These are phyloP conservation scores for Hygrocybe coccinea DNA, from an alignment of 768 basidiomycete genomes.

Conservation along the genomic window DNA sequence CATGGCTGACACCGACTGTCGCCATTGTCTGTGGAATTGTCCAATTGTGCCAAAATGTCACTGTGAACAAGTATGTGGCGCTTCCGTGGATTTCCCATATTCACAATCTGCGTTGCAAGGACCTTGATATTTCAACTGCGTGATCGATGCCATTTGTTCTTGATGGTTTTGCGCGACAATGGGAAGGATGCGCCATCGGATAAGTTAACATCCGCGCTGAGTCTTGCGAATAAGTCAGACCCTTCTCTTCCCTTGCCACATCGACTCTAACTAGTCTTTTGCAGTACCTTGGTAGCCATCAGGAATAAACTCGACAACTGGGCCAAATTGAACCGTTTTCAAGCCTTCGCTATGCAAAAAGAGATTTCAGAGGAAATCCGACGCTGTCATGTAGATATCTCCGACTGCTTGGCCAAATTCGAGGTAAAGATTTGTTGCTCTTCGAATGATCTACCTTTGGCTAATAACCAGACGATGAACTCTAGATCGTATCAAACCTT, in stretches of 20 bases:
- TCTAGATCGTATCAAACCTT: constrained; percentile 42
- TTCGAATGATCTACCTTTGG: background rate
- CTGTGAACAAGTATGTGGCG: constrained; percentile 41
- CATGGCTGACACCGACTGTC: constrained; percentile 41
- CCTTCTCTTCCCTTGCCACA: constrained; percentile 14
- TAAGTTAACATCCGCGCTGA: constrained; percentile 30
- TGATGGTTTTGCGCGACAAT: constrained; percentile 4
- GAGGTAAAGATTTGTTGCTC: constrained; percentile 30
- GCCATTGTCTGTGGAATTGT: constrained; percentile 42
- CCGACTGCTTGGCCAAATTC: constrained; percentile 44
- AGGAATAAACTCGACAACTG: constrained; percentile 41
- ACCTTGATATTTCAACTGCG: constrained; percentile 7
- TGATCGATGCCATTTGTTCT: constrained; percentile 12
- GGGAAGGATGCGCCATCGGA: constrained; percentile 32
- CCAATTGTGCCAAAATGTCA: constrained; percentile 43
- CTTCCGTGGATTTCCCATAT: background rate
- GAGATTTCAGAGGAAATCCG: constrained; percentile 43
- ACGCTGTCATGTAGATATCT: constrained; percentile 41
- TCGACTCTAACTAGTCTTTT: background rate
- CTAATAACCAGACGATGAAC: background rate
- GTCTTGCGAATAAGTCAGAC: constrained; percentile 33
- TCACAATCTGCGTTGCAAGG: constrained; percentile 7
- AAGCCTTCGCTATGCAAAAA: constrained; percentile 43
- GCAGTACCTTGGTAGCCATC: constrained; percentile 33
- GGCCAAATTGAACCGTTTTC: constrained; percentile 35